These are phyloP conservation scores for Wickerhamomyces ciferrii DNA, from an alignment of 805 yeast genomes.

Conservation along the genomic window DNA sequence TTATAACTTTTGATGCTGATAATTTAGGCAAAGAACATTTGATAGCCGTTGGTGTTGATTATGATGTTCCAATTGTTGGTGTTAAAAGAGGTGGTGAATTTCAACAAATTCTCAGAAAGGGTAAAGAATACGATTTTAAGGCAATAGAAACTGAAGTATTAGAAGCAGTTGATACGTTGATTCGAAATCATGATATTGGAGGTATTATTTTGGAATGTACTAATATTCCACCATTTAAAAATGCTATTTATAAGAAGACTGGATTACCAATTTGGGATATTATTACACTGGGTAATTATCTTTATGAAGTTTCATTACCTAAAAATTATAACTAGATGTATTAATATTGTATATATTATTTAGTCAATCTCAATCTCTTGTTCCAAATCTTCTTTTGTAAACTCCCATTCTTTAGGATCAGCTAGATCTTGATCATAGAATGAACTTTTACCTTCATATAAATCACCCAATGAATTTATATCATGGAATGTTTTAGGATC, in stretches of 20 bases:
- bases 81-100: conserved; percentile 19
- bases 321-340: not conserved
- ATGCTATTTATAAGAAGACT: conserved; percentile 19
- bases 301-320: conserved; percentile 5
- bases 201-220: conserved; percentile 30
- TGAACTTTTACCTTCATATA: too few relatives aligned
- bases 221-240: conserved; percentile 28
- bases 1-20: conserved; percentile 26
- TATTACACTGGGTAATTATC: conserved; percentile 19
- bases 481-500: conserved; percentile 6
- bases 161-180: conserved; percentile 15
- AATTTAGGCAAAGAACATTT: conserved; percentile 23
- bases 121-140: conserved; percentile 19
- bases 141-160: conserved; percentile 23
- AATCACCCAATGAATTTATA: too few relatives aligned
- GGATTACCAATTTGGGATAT: conserved; percentile 28
- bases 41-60: conserved; percentile 25
- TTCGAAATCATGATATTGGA: conserved; percentile 20
- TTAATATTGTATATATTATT: too few relatives aligned
- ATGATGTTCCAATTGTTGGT: conserved; percentile 20
- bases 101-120: conserved; percentile 22
- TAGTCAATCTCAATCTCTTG: too few relatives aligned
- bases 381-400: too few relatives aligned
- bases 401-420: too few relatives aligned
- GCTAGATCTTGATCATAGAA: too few relatives aligned